These are phyloP conservation scores for Jimgerdemannia flammicorona DNA, from an alignment of 192 early-diverging fungal genomes.

Conservation along the genomic window DNA sequence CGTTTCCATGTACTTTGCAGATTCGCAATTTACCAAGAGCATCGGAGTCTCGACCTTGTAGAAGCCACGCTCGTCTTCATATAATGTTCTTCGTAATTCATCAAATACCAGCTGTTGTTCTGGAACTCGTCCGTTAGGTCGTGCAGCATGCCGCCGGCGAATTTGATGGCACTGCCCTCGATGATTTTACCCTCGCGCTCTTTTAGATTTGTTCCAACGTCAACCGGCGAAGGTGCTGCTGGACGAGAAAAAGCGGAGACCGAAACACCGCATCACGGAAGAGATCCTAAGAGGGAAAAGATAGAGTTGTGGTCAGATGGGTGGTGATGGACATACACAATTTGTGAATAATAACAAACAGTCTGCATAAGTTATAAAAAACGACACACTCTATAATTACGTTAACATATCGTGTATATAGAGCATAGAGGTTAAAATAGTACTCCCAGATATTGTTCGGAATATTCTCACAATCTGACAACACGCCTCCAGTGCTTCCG, in stretches of 20 bases:
- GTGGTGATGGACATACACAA: too few species aligned
- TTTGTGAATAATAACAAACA: background rate
- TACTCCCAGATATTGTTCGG: constrained; percentile 81
- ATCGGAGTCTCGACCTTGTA: constrained; percentile 62
- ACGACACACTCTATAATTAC: constrained; percentile 70
- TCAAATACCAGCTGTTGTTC: constrained; percentile 68
- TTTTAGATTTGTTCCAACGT: constrained; percentile 71
- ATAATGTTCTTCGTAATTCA: constrained; percentile 72
- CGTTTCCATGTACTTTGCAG: constrained; percentile 67
- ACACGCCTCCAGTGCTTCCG: constrained; percentile 1
- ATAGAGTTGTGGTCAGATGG: too few species aligned
- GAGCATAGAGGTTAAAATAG: constrained; percentile 75
- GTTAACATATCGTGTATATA: constrained; percentile 85
- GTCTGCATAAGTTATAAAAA: background rate
- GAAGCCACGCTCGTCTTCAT: constrained; percentile 65
- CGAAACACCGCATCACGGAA: constrained; percentile 80
- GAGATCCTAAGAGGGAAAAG: constrained; percentile 45
- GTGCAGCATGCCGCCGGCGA: constrained; percentile 68
- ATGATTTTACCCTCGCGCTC: constrained; percentile 80
- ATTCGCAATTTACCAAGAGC: constrained; percentile 53
- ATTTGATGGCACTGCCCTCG: constrained; percentile 70
- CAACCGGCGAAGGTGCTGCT: constrained; percentile 53
- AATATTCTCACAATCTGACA: constrained; percentile 37
- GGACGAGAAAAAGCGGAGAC: constrained; percentile 49
- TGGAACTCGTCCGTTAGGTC: constrained; percentile 52